Evolutionary conservation across 164 flowering plant species (phyloP).

Genomic region (Nymphaea colorata): DNA sequence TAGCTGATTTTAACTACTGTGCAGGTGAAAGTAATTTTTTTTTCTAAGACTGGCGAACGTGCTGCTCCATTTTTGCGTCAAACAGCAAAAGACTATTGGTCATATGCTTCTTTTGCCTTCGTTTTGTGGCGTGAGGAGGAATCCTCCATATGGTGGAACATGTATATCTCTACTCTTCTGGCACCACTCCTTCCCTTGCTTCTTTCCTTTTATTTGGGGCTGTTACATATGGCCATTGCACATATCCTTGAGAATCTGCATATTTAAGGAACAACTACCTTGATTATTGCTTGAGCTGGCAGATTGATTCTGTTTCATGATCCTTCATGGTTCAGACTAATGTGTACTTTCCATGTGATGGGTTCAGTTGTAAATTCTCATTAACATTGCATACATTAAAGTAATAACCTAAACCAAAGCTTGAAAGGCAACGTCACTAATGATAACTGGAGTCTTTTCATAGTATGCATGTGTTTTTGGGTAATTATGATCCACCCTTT

Average conservation of each 20-base stretch:
- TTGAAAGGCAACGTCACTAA: too few relatives aligned
- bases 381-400: too few relatives aligned
- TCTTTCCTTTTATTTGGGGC: background rate
- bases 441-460: too few relatives aligned
- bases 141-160: constrained; percentile 73
- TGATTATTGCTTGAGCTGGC: too few relatives aligned
- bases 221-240: background rate
- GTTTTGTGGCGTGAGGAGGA: constrained; percentile 86
- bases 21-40: constrained; percentile 76
- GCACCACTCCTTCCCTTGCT: background rate
- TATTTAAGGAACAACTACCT: background rate
- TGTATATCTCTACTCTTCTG: constrained; percentile 29
- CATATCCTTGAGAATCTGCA: background rate
- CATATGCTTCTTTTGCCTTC: constrained; percentile 73
- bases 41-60: constrained; percentile 87
- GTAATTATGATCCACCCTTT: too few relatives aligned
- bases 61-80: constrained; percentile 83
- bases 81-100: constrained; percentile 58
- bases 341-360: too few relatives aligned
- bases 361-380: too few relatives aligned
- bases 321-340: too few relatives aligned
- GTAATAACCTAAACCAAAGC: too few relatives aligned
- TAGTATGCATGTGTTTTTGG: too few relatives aligned
- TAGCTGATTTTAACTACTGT: too few relatives aligned
- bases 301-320: too few relatives aligned